phyloP scores from a whole-genome alignment of 495 filamentous ascomycete genomes.

The Daldinia childiae region DNA sequence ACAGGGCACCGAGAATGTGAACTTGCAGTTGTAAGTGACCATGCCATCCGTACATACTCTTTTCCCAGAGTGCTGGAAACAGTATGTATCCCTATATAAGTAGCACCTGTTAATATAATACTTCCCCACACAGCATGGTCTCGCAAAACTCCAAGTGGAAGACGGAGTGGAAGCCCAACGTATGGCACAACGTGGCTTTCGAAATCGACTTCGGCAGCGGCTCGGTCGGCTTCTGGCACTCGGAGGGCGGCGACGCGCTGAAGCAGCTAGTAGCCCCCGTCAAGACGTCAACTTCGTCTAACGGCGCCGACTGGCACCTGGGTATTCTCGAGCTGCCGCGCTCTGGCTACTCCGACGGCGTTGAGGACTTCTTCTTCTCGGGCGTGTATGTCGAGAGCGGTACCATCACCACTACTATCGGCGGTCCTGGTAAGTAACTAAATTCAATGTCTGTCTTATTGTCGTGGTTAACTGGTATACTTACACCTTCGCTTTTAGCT shows the following conservation, averaged over 20 bases:
- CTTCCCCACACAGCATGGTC: slow-evolving; percentile 47
- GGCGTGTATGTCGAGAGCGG: slow-evolving; percentile 76
- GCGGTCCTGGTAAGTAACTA: slow-evolving; percentile 52
- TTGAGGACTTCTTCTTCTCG: slow-evolving; percentile 76
- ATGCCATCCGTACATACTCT: neutral
- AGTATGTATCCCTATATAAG: neutral
- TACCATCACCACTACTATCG: slow-evolving; percentile 66
- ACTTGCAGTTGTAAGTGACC: slow-evolving; percentile 53
- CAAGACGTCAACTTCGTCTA: slow-evolving; percentile 66
- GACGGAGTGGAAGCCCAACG: slow-evolving; percentile 60
- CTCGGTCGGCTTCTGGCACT: slow-evolving; percentile 75
- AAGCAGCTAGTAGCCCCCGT: slow-evolving; percentile 67
- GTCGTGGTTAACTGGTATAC: neutral
- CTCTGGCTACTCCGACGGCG: slow-evolving; percentile 59
- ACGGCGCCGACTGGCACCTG: slow-evolving; percentile 79
- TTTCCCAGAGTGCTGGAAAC: too few relatives aligned
- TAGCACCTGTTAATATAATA: neutral
- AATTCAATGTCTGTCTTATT: neutral
- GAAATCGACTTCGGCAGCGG: slow-evolving; percentile 68
- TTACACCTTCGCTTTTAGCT: slow-evolving; percentile 9
- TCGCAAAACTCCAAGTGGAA: slow-evolving; percentile 54
- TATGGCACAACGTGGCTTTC: slow-evolving; percentile 79
- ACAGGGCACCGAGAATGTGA: slow-evolving; percentile 59
- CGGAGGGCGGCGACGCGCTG: slow-evolving; percentile 65
- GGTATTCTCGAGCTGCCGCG: slow-evolving; percentile 74